Evolutionary conservation across 352 stramenopile species (phyloP).

Genomic region (Pythium sp.): DNA sequence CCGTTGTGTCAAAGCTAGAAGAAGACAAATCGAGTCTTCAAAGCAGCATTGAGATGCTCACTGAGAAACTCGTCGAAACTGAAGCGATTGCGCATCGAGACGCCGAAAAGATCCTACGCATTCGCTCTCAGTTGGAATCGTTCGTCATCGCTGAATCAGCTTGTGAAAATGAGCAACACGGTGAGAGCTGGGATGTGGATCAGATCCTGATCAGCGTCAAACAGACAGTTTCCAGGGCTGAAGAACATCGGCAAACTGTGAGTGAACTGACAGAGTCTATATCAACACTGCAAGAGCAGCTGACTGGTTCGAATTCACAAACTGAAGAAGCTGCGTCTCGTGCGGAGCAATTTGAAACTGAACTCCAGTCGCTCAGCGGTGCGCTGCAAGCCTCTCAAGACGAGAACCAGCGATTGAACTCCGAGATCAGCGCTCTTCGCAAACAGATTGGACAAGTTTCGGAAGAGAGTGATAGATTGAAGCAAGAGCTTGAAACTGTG

Average conservation of each 20-base stretch:
- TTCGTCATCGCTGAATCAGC: conserved; percentile 6
- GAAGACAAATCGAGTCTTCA: conserved; percentile 11
- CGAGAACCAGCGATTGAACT: conserved; percentile 18
- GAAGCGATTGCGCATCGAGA: conserved; percentile 22
- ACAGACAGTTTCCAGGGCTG: conserved; percentile 4
- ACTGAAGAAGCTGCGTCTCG: background rate
- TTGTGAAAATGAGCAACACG: background rate
- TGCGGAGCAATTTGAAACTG: conserved; percentile 17
- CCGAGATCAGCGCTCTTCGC: conserved; percentile 17
- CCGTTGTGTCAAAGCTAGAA: background rate
- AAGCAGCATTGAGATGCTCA: conserved; percentile 24
- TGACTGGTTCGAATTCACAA: background rate
- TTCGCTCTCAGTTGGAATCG: conserved; percentile 24
- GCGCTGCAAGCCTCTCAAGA: conserved; percentile 20
- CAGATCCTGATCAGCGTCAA: conserved; percentile 12
- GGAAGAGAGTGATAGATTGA: conserved; percentile 23
- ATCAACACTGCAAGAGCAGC: conserved; percentile 11
- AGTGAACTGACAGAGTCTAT: conserved; percentile 13
- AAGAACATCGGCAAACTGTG: conserved; percentile 10
- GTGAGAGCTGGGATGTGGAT: conserved; percentile 1
- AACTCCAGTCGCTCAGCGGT: conserved; percentile 22
- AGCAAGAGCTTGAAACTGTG: conserved; percentile 21
- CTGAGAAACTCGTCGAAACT: conserved; percentile 22
- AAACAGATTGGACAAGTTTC: conserved; percentile 25
- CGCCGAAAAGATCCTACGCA: conserved; percentile 3